Base-by-base conservation (phyloP, 164 flowering plant species). In the Taxillus chinensis region DNA sequence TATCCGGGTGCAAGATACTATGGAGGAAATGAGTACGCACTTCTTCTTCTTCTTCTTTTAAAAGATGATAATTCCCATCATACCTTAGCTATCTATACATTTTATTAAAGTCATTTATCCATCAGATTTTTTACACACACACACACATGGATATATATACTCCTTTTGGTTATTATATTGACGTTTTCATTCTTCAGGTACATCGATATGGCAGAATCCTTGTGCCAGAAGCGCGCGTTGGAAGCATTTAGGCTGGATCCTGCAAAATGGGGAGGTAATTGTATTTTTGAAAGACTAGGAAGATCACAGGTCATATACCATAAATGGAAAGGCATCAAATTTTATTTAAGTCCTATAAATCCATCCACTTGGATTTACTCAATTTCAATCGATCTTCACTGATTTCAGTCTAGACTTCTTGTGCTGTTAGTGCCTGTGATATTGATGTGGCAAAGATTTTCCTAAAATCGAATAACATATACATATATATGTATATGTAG, bases 1-100 rank as follows among this genome's bases (percentile, higher is more conserved):
- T 95, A 95, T 73, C 99, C 99, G 14, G 98, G 99, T 65, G 99
- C 99, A 52, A 80, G 99, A 87, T 95, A 95, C 77, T 95, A 95
- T 73, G 99, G 99, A 68, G 99, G 99, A 75, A 91, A 95, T 56
- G 99, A 95, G 99, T 95, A 83, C 53, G 95, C 59, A 27, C 27
- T 0, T 27, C 27, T 27, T 27, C 2, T 27, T 27, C 2, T 27
- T 27, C n/a, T n/a, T n/a, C n/a, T n/a, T n/a, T n/a, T n/a, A n/a
- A n/a, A 27, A 2, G 27, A 27, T 2, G 2, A 27, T 27, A 27
- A 27, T 27, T 27, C 27, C 27, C 27, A 27, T 27, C 27, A 27
- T 27, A 0, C 27, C 27, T 27, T 27, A 27, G 27, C 27, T 27
- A 27, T 27, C 27, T 27, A 27, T 27, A 0, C 0, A 2, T 27